These are phyloP conservation scores for Malus hybrid DNA, from an alignment of 331 rosid species.

Conservation along the genomic window DNA sequence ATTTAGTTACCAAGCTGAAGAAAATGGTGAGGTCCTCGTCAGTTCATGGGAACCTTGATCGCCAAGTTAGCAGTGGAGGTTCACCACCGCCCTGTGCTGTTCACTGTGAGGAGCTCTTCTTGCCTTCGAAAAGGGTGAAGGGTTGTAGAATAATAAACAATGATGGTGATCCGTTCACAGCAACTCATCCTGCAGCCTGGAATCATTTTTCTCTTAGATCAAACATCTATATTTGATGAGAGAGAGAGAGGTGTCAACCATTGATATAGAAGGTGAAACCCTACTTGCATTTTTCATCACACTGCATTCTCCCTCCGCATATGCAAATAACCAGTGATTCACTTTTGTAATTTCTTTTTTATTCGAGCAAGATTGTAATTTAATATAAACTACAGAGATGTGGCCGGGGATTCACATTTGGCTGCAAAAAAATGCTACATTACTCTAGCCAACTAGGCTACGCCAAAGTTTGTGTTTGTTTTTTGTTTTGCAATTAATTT, in stretches of 20 bases:
- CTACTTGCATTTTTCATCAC: neutral
- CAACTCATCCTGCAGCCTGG: conserved; percentile 26
- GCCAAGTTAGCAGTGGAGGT: neutral
- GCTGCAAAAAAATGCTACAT: no score
- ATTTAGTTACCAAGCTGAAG: conserved; percentile 18
- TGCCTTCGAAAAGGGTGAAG: conserved; percentile 2
- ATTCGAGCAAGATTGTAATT: no score
- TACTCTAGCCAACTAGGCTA: no score
- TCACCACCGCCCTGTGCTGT: conserved; percentile 5
- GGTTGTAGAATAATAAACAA: neutral
- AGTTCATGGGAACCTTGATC: neutral
- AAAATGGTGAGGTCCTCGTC: conserved; percentile 3
- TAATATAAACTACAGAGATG: no score
- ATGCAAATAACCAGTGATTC: neutral
- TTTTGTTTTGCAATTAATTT: neutral
- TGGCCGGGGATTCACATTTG: no score
- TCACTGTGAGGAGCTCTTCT: conserved; percentile 32
- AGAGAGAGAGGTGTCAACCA: neutral
- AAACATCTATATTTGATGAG: conserved; percentile 23
- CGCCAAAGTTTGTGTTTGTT: no score
- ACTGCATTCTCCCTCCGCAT: neutral
- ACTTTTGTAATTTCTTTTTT: no score
- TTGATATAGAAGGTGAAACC: neutral
- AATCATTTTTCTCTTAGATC: conserved; percentile 30
- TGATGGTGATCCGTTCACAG: conserved; percentile 6